Conservation (phyloP, 2,329 filamentous ascomycete genomes). For the Fusarium veterinarium region DNA sequence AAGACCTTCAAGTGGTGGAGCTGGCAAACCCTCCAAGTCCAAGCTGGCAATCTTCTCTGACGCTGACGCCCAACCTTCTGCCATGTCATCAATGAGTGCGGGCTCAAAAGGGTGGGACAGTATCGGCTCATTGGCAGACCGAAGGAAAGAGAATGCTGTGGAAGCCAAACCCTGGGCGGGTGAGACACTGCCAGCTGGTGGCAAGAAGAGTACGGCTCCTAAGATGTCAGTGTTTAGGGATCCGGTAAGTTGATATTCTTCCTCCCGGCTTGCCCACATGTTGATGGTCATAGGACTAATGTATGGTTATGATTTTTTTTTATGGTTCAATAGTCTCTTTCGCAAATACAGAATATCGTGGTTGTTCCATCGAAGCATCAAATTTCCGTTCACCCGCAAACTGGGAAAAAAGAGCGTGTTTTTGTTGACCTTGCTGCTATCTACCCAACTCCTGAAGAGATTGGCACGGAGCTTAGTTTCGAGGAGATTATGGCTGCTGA, state of each 20-base stretch:
- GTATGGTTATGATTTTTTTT: constrained; percentile 57
- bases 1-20: constrained; percentile 59
- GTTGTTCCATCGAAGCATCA: constrained; percentile 79
- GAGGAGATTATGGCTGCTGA: constrained; percentile 88
- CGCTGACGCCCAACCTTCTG: constrained; percentile 69
- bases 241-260: constrained; percentile 71
- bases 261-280: constrained; percentile 65
- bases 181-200: constrained; percentile 88
- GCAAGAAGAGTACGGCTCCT: constrained; percentile 76
- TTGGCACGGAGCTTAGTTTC: constrained; percentile 83
- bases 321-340: constrained; percentile 64
- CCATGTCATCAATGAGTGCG: constrained; percentile 63
- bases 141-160: constrained; percentile 92
- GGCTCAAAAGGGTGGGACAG: constrained; percentile 86
- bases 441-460: constrained; percentile 80
- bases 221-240: constrained; percentile 97
- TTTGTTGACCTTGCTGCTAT: constrained; percentile 88
- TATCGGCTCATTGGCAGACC: constrained; percentile 85
- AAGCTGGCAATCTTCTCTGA: constrained; percentile 96
- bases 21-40: constrained; percentile 75
- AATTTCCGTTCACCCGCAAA: constrained; percentile 84
- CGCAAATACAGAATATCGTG: constrained; percentile 73
- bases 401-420: constrained; percentile 84
- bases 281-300: constrained; percentile 99
- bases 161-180: constrained; percentile 92